Conservation (phyloP, 495 filamentous ascomycete genomes). For the Tuber microsphaerosporum region DNA sequence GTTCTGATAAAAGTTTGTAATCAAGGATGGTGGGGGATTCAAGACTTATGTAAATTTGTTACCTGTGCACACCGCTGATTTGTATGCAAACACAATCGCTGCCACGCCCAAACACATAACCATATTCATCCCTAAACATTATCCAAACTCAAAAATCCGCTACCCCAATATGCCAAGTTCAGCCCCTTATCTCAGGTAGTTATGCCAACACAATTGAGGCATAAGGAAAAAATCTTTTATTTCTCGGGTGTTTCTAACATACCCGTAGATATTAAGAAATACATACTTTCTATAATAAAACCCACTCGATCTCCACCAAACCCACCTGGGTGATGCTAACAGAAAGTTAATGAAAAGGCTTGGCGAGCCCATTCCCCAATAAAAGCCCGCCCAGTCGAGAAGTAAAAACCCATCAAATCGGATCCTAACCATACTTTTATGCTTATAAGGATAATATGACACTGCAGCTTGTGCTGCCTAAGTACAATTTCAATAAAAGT, state of each 20-base stretch:
- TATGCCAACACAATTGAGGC: background rate
- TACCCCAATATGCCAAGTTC: background rate
- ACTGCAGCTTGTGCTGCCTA: too few species aligned
- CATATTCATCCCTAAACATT: background rate
- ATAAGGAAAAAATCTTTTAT: background rate
- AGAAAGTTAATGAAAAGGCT: too few species aligned
- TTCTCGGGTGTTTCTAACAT: background rate
- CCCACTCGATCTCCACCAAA: background rate
- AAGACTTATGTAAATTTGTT: background rate
- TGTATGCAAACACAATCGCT: background rate
- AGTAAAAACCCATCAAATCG: too few species aligned
- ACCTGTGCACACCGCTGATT: background rate
- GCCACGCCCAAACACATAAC: background rate
- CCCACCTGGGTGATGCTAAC: background rate
- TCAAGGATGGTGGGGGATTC: background rate
- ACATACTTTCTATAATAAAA: background rate
- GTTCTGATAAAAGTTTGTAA: background rate
- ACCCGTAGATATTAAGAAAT: background rate
- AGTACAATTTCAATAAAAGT: too few species aligned
- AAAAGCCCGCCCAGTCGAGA: too few species aligned
- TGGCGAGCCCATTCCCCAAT: too few species aligned
- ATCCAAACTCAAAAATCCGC: background rate
- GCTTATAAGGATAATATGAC: too few species aligned
- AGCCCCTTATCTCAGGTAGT: background rate
- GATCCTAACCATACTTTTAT: too few species aligned